Conservation (phyloP, 1,284 basidiomycete species). For the Marasmius tenuissimus region DNA sequence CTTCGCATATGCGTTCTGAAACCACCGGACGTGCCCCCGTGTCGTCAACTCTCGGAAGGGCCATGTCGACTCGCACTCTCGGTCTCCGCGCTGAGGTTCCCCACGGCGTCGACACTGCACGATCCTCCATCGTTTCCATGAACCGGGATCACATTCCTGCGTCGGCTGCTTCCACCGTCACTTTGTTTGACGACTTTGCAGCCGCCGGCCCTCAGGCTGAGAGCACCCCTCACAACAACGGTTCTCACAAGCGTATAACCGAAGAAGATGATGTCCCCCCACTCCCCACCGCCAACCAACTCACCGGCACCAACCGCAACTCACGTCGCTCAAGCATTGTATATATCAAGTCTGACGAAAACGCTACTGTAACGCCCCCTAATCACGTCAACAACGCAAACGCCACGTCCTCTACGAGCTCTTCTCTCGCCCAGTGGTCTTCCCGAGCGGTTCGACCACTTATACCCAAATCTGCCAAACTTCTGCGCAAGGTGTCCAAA, state of each 20-base stretch:
- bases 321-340: constrained; percentile 53
- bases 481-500: constrained; percentile 40
- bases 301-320: constrained; percentile 11
- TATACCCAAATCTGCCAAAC: constrained; percentile 48
- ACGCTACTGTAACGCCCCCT: constrained; percentile 27
- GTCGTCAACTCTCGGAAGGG: constrained; percentile 29
- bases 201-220: constrained; percentile 52
- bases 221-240: constrained; percentile 60
- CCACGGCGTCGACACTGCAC: constrained; percentile 44
- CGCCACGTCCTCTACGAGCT: constrained; percentile 28
- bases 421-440: constrained; percentile 46
- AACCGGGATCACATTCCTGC: constrained; percentile 31
- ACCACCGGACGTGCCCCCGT: constrained; percentile 23
- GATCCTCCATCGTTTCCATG: constrained; percentile 49
- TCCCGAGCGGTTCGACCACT: constrained; percentile 51
- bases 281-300: constrained; percentile 24
- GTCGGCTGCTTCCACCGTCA: constrained; percentile 59
- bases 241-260: constrained; percentile 35
- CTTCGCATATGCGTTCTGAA: constrained; percentile 42
- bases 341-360: constrained; percentile 61
- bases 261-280: constrained; percentile 34
- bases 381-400: constrained; percentile 19
- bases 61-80: constrained; percentile 44
- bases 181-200: constrained; percentile 48
- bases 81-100: constrained; percentile 52